Percentiles rank a stretch among this genome's conserved stretches.
Conservation (phyloP, 176 grass and related monocot species). For the Dactylis glomerata region DNA sequence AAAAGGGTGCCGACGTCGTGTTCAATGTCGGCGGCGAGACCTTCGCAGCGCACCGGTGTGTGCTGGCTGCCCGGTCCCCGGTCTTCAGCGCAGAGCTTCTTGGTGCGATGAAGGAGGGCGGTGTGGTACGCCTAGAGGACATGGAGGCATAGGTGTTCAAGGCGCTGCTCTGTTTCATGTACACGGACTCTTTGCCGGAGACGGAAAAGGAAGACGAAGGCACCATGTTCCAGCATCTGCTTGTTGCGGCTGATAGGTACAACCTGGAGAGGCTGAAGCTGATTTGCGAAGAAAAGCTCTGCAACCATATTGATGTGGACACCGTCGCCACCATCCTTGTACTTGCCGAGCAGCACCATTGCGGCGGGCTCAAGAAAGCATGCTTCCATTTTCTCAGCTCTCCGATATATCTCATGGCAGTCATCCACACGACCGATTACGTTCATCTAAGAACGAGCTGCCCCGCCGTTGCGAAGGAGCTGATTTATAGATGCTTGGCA, state of each 20-base stretch:
- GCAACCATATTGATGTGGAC: background rate
- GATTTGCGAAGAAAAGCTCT: background rate
- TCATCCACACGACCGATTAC: background rate
- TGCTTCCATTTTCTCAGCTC: background rate
- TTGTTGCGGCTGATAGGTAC: background rate
- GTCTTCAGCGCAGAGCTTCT: constrained; percentile 35
- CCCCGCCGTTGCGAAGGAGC: background rate
- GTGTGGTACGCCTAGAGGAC: background rate
- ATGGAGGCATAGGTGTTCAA: constrained; percentile 40
- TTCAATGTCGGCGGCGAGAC: constrained; percentile 11
- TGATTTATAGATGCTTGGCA: background rate
- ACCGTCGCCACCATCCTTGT: background rate
- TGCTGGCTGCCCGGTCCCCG: constrained; percentile 2
- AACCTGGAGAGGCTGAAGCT: background rate
- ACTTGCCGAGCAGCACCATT: background rate
- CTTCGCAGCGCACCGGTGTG: background rate
- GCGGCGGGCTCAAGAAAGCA: background rate
- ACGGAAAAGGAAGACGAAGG: background rate
- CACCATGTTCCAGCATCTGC: background rate
- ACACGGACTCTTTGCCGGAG: background rate
- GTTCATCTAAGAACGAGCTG: background rate
- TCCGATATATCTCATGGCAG: background rate
- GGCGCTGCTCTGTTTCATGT: background rate
- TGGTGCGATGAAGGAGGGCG: constrained; percentile 35
- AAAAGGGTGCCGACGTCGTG: background rate